phyloP scores from a whole-genome alignment of 345 rosid species.

The Erodium maritimum region DNA sequence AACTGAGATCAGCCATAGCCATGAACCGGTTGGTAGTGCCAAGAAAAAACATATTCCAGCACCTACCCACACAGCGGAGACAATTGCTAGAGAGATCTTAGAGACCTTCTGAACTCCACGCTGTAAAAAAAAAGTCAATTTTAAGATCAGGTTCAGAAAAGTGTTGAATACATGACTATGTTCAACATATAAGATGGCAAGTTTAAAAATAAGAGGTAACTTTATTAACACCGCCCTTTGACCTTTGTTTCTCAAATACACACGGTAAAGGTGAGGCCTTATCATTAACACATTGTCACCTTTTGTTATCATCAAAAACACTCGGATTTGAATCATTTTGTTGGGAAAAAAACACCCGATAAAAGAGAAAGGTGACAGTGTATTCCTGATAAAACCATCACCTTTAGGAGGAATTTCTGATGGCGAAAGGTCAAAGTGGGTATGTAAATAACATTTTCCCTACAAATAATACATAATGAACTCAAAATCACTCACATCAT shows the following conservation, averaged over 20 bases:
- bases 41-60: slow-evolving; percentile 65
- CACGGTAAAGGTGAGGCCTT: too few species aligned
- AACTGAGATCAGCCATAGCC: slow-evolving; percentile 75
- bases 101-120: slow-evolving; percentile 78
- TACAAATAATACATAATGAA: neutral
- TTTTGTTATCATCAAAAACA: too few species aligned
- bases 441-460: too few species aligned
- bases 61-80: slow-evolving; percentile 37
- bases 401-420: too few species aligned
- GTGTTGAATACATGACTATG: slow-evolving; percentile 1
- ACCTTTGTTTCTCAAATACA: too few species aligned
- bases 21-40: slow-evolving; percentile 61
- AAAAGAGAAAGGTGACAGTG: too few species aligned
- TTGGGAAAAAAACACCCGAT: too few species aligned
- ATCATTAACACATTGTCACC: too few species aligned
- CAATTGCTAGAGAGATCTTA: slow-evolving; percentile 40
- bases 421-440: too few species aligned
- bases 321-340: too few species aligned
- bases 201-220: neutral
- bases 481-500: slow-evolving; percentile 40
- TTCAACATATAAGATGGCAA: neutral
- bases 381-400: too few species aligned
- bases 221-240: too few species aligned
- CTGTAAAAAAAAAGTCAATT: slow-evolving; percentile 26
- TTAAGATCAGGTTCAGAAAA: neutral